These are phyloP conservation scores for Candida corydali DNA, from an alignment of 805 yeast genomes.

Conservation along the genomic window DNA sequence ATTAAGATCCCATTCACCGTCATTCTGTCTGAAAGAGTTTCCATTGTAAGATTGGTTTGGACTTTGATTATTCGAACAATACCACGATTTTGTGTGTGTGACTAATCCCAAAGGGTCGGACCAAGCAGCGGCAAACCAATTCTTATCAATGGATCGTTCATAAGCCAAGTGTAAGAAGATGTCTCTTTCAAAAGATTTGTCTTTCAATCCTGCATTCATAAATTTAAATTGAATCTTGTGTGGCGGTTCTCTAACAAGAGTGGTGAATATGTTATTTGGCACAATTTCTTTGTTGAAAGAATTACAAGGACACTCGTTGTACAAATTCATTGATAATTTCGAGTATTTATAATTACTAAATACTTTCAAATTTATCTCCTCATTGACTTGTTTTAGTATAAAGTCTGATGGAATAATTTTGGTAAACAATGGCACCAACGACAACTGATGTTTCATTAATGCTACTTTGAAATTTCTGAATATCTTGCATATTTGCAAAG, in stretches of 20 bases:
- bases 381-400: constrained; percentile 18
- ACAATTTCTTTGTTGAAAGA: constrained; percentile 11
- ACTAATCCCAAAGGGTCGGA: constrained; percentile 75
- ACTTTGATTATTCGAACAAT: constrained; percentile 25
- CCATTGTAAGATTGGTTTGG: background rate
- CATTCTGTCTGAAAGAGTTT: background rate
- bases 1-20: constrained; percentile 17
- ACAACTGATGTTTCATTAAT: constrained; percentile 35
- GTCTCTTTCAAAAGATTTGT: constrained; percentile 49
- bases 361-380: constrained; percentile 18
- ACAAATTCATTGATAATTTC: constrained; percentile 49
- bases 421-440: constrained; percentile 34
- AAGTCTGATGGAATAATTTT: constrained; percentile 31
- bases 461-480: constrained; percentile 44
- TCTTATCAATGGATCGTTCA: constrained; percentile 72
- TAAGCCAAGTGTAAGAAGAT: constrained; percentile 82
- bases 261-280: constrained; percentile 20
- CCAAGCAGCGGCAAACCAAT: constrained; percentile 89
- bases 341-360: constrained; percentile 34
- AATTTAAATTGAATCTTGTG: constrained; percentile 32
- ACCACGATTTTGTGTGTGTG: constrained; percentile 64
- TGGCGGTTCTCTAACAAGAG: constrained; percentile 36
- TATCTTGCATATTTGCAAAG: constrained; percentile 43
- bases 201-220: constrained; percentile 17
- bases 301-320: constrained; percentile 50